Evolutionary conservation across 306 rosid genomes (phyloP).

Genomic region (Ceratonia siliqua): DNA sequence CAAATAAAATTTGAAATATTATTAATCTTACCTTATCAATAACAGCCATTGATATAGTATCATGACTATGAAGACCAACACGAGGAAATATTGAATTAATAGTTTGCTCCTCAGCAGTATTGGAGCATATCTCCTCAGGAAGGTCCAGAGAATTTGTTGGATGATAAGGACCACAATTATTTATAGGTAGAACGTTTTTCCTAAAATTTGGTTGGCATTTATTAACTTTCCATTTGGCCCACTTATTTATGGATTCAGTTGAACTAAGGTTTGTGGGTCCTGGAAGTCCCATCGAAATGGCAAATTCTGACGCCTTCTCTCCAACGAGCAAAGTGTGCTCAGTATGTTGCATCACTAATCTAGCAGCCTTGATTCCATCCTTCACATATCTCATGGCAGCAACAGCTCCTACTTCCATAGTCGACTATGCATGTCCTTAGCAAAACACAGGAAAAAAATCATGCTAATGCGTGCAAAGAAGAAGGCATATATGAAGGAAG

Average conservation of each 20-base stretch:
- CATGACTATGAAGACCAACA: slow-evolving; percentile 73
- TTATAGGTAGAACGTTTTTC: slow-evolving; percentile 60
- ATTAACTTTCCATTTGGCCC: slow-evolving; percentile 74
- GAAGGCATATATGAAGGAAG: slow-evolving; percentile 14
- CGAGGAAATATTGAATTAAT: slow-evolving; percentile 43
- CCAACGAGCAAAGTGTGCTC: slow-evolving; percentile 89
- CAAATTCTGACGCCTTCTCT: slow-evolving; percentile 83
- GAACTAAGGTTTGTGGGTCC: slow-evolving; percentile 90
- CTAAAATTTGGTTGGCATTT: slow-evolving; percentile 91
- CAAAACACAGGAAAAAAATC: slow-evolving; percentile 43
- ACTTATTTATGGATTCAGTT: slow-evolving; percentile 66
- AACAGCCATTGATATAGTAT: slow-evolving; percentile 93
- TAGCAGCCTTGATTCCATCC: slow-evolving; percentile 90
- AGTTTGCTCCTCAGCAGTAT: slow-evolving; percentile 33
- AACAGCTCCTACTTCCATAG: slow-evolving; percentile 98
- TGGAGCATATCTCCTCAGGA: slow-evolving; percentile 44
- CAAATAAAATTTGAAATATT: not conserved
- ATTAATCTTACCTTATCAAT: slow-evolving; percentile 67
- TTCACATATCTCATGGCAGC: slow-evolving; percentile 91
- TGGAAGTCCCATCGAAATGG: slow-evolving; percentile 93
- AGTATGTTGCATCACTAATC: slow-evolving; percentile 77
- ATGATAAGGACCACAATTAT: slow-evolving; percentile 78
- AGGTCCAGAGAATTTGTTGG: slow-evolving; percentile 37
- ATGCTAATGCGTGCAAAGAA: slow-evolving; percentile 18
- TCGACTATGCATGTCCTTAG: slow-evolving; percentile 74